Base-by-base conservation (phyloP, 139 green algal species). In the Diplosphaera chodatii region DNA sequence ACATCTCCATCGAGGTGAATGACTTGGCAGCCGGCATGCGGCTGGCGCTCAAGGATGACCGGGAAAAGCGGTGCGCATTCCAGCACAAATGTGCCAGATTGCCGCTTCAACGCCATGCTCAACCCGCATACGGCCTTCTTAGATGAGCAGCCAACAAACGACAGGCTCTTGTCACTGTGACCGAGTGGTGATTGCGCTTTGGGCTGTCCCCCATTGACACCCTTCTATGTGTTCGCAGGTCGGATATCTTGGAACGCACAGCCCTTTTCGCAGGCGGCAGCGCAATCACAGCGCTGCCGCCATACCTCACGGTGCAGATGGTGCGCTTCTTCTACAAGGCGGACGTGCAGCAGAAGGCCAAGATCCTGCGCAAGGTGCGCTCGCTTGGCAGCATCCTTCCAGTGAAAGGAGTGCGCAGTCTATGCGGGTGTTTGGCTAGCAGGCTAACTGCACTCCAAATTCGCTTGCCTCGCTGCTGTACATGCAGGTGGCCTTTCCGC, bases 281-380 rank as follows among this genome's bases (percentile, higher is more conserved):
- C 3, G 23, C 66, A n/a, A 83, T 99, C 33, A 80, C 77, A 22
- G 32, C 25, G 25, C 84, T 97, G 66, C 89, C 93, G 27, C 80
- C 83, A 1, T 96, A 96, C 79, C 78, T 98, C 25, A 96, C 91
- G 1, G 88, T 97, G 41, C 95, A 98, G 84, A 89, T 98, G 83
- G 87, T 98, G 73, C 86, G 95, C 41, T 97, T 97, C 86, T 97
- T 92, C 81, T 98, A 90, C 87, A 97, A 97, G 76, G 81, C 72
- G 4, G 87, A 92, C 48, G 87, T 87, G 63, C 85, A 94, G 80
- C 82, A 94, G 65, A 98, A 98, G 85, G 92, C 93, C 73, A 99
- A 99, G 87, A 98, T 99, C 62, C 76, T 99, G 70, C 83, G 92
- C 40, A 95, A 94, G 89, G 90, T 89, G 68, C n/a, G n/a, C n/a